A percentile compares a stretch with the other conserved stretches of the same genome.
Evolutionary conservation across 73 alveolate genomes (phyloP).

Genomic region (Stentor roeselii): DNA sequence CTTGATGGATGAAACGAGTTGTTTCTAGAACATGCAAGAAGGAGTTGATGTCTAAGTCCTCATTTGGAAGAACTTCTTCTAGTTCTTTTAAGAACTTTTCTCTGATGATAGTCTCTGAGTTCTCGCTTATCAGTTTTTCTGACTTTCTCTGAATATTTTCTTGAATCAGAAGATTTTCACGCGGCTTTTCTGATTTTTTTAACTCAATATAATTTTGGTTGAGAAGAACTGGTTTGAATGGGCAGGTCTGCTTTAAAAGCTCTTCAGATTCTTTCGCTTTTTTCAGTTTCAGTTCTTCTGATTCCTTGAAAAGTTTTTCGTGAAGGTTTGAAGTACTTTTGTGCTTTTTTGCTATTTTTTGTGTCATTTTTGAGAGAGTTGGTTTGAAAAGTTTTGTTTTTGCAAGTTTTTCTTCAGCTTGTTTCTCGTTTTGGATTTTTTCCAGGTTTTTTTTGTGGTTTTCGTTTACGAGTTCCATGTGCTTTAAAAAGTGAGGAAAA

Average conservation of each 20-base stretch:
- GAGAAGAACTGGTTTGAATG: background rate
- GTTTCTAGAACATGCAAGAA: background rate
- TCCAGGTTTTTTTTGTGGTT: background rate
- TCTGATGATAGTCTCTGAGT: background rate
- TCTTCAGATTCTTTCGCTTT: background rate
- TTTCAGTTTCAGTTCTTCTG: background rate
- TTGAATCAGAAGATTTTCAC: background rate
- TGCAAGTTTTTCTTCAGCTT: background rate
- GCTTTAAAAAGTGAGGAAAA: background rate
- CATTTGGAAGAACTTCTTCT: background rate
- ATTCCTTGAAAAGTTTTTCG: background rate
- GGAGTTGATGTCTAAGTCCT: too few species aligned
- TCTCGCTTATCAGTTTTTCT: background rate
- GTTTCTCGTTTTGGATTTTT: background rate
- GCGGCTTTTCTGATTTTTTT: too few species aligned
- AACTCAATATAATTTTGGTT: background rate
- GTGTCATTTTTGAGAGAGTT: background rate
- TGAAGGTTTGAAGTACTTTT: background rate
- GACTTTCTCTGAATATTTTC: too few species aligned
- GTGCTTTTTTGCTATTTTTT: background rate
- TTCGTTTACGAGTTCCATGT: background rate
- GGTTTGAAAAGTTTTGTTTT: background rate
- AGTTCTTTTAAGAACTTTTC: background rate
- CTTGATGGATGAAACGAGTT: background rate
- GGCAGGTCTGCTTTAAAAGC: background rate